Base-by-base conservation (phyloP, 495 filamentous ascomycete genomes). In the Hyaloscypha bicolor region DNA sequence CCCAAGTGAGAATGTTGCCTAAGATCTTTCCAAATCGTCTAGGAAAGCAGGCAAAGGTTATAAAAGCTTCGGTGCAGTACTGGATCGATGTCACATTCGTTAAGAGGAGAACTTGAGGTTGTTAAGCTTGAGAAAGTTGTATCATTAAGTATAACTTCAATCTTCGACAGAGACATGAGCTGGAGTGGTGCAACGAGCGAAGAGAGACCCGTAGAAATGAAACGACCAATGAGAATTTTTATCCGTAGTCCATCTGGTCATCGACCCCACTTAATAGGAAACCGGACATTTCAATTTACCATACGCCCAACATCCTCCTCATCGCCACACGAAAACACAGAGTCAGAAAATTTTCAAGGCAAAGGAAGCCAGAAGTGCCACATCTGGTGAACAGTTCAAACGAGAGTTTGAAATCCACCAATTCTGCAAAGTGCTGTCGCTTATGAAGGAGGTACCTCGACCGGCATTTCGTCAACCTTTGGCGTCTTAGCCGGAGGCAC, bases 31-130 rank as follows among this genome's bases (percentile, higher is more conserved):
- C n/a, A n/a, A n/a, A n/a, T n/a, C n/a, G n/a, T n/a, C n/a, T n/a
- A n/a, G n/a, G n/a, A n/a, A n/a, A n/a, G n/a, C n/a, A n/a, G n/a
- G n/a, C n/a, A n/a, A n/a, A n/a, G n/a, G n/a, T n/a, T n/a, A n/a
- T n/a, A n/a, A n/a, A n/a, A n/a, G n/a, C n/a, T n/a, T n/a, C n/a
- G n/a, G n/a, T n/a, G n/a, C n/a, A n/a, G n/a, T n/a, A n/a, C n/a
- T n/a, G n/a, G n/a, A n/a, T n/a, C n/a, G n/a, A n/a, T n/a, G 82
- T 9, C 78, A 76, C 35, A 75, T 69, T 30, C 71, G 85, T 59
- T 82, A 86, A 81, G 86, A 87, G 63, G 86, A 86, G 75, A 48
- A 48, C 42, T 48, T 48, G 42, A 48, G 42, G 42, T 48, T 48
- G 42, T 48, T 48, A 48, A 48, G 19, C 42, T 48, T 48, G 42